A percentile compares a stretch with the other conserved stretches of the same genome.
These are phyloP conservation scores for Tagetes erecta DNA, from an alignment of 129 eudicot genomes.

Conservation along the genomic window DNA sequence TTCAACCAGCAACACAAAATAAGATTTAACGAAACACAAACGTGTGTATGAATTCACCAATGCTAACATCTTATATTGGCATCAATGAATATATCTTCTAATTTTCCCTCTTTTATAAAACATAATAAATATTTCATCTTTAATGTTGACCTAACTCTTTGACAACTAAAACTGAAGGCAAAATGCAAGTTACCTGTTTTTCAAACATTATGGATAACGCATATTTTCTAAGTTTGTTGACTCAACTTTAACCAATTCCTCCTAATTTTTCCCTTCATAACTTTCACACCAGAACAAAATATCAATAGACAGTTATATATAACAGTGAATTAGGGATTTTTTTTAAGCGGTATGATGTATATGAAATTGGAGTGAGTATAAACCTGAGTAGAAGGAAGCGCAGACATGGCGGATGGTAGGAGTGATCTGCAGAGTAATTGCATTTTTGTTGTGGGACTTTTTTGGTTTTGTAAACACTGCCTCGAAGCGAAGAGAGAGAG, in stretches of 20 bases:
- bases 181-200: constrained; percentile 32
- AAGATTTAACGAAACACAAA: neutral
- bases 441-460: constrained; percentile 30
- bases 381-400: constrained; percentile 64
- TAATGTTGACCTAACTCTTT: constrained; percentile 30
- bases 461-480: neutral
- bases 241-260: constrained; percentile 19
- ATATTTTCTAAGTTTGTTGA: constrained; percentile 19
- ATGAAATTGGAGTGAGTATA: constrained; percentile 2
- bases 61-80: constrained; percentile 12
- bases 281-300: too few relatives aligned
- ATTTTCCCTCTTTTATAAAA: constrained; percentile 4
- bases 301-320: neutral
- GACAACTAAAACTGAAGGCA: constrained; percentile 11
- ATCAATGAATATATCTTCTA: constrained; percentile 1
- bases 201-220: constrained; percentile 16
- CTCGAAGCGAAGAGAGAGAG: constrained; percentile 11
- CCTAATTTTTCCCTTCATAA: constrained; percentile 16
- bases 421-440: constrained; percentile 52
- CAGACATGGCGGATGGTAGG: constrained; percentile 52
- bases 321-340: neutral
- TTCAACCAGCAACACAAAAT: constrained; percentile 10
- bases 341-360: neutral
- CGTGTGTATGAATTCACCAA: constrained; percentile 1
- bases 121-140: neutral